phyloP scores from a whole-genome alignment of 225 moss, liverwort and hornwort genomes.

The Takakia lepidozioides region DNA sequence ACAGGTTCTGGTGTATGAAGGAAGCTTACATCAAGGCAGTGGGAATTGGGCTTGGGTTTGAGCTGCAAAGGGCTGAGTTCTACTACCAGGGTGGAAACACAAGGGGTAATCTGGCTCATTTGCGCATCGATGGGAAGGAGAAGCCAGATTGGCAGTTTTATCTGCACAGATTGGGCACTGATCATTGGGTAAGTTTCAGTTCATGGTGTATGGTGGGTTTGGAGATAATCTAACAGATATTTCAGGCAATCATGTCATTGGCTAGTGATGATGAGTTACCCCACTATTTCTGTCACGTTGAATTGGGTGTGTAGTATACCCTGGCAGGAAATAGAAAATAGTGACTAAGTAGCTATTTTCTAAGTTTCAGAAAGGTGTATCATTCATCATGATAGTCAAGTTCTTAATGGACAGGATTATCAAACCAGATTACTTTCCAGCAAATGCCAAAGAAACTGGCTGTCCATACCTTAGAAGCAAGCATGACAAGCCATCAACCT shows the following conservation, averaged over 20 bases:
- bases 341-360: background rate
- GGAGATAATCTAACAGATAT: background rate
- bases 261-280: background rate
- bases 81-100: slow-evolving; percentile 29
- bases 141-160: slow-evolving; percentile 41
- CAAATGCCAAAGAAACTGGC: too few species aligned
- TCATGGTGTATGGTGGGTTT: background rate
- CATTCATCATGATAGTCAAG: too few species aligned
- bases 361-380: too few species aligned
- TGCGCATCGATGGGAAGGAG: slow-evolving; percentile 35
- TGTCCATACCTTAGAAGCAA: too few species aligned
- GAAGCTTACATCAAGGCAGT: slow-evolving; percentile 68
- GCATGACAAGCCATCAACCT: too few species aligned
- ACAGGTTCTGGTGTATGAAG: slow-evolving; percentile 75
- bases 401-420: too few species aligned
- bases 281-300: too few species aligned
- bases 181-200: slow-evolving; percentile 47
- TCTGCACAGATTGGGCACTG: slow-evolving; percentile 34
- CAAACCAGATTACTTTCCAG: too few species aligned
- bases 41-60: slow-evolving; percentile 63
- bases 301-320: too few species aligned
- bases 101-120: slow-evolving; percentile 37
- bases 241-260: background rate
- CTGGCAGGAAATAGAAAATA: background rate
- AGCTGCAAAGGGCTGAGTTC: slow-evolving; percentile 47